Conservation (phyloP, 495 filamentous ascomycete species). For the Massariosphaeria phaeospora region DNA sequence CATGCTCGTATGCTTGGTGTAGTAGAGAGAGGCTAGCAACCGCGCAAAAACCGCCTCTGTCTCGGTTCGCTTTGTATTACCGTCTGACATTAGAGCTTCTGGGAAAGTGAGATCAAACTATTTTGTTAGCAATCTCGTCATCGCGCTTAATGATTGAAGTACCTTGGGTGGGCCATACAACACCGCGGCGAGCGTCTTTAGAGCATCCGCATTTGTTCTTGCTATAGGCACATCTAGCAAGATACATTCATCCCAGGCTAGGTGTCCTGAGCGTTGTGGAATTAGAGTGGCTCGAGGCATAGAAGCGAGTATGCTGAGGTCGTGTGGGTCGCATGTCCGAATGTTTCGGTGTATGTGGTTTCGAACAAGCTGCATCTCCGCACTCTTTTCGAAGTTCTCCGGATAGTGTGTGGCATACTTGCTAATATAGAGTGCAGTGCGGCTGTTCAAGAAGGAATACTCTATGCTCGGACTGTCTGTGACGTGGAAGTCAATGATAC, state of each 20-base stretch:
- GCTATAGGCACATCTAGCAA: slow-evolving; percentile 49
- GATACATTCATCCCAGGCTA: slow-evolving; percentile 43
- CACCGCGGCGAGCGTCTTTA: slow-evolving; percentile 51
- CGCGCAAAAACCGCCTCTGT: slow-evolving; percentile 49
- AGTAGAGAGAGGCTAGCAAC: slow-evolving; percentile 53
- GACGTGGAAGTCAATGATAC: slow-evolving; percentile 50
- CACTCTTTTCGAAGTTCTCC: slow-evolving; percentile 50
- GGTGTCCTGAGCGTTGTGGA: slow-evolving; percentile 36
- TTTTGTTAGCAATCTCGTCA: neutral
- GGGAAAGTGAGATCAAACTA: slow-evolving; percentile 38
- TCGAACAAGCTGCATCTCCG: slow-evolving; percentile 46
- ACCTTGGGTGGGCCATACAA: slow-evolving; percentile 46
- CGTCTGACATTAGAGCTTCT: neutral
- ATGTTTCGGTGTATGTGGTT: slow-evolving; percentile 40
- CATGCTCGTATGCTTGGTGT: slow-evolving; percentile 47
- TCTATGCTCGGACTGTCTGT: slow-evolving; percentile 45
- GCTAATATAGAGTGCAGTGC: slow-evolving; percentile 54
- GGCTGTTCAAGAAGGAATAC: slow-evolving; percentile 50
- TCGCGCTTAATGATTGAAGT: neutral
- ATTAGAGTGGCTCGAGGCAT: slow-evolving; percentile 54
- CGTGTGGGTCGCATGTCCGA: slow-evolving; percentile 37
- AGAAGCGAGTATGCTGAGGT: slow-evolving; percentile 53
- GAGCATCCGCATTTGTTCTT: slow-evolving; percentile 49
- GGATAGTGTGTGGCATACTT: slow-evolving; percentile 54
- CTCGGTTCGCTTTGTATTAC: neutral